Base-by-base conservation (phyloP, 1,284 basidiomycete species). In the Volvariella surrecta region DNA sequence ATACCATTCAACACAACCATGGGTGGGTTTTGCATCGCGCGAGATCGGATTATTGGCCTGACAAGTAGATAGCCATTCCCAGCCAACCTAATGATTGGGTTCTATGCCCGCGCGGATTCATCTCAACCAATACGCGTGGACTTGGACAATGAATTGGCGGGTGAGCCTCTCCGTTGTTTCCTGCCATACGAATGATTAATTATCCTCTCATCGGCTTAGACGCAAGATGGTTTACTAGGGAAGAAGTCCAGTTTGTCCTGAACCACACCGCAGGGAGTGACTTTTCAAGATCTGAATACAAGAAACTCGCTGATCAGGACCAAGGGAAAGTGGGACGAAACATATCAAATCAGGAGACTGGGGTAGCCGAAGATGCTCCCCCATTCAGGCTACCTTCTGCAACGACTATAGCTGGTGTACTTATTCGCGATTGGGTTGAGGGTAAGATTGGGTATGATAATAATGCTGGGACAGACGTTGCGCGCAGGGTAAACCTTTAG, bases 111-210 rank as follows among this genome's bases (percentile, higher is more conserved):
- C 37, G 84, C 80, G 2, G 86, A 89, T 58, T 70, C 82, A 1
- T 69, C 74, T 8, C 71, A 88, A 51, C 74, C 76, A 2, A 84
- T 98, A 51, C 77, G 91, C 9, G 70, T 77, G 9, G 94, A 98
- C 62, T 74, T 99, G 11, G 95, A 98, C 58, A 95, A 96, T 54
- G 95, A 99, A 67, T 76, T 99, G n/a, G 83, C 88, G 58, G 88
- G 89, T 86, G 51, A 42, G 75, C n/a, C n/a, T n/a, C n/a, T n/a
- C n/a, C n/a, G n/a, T n/a, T 61, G 24, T 17, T 17, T 46, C 17
- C 16, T 16, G 4, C 16, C 9, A 8, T 39, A 13, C 8, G 15
- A 13, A 8, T 8, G 6, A 39, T 39, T 17, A 21, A 30, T 39
- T 7, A 39, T 22, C 38, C 15, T 15, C 34, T 16, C 15, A 19